A percentile compares a stretch with the other conserved stretches of the same genome.
These are phyloP conservation scores for Immersiella caudata DNA, from an alignment of 495 filamentous ascomycete species.

Conservation along the genomic window DNA sequence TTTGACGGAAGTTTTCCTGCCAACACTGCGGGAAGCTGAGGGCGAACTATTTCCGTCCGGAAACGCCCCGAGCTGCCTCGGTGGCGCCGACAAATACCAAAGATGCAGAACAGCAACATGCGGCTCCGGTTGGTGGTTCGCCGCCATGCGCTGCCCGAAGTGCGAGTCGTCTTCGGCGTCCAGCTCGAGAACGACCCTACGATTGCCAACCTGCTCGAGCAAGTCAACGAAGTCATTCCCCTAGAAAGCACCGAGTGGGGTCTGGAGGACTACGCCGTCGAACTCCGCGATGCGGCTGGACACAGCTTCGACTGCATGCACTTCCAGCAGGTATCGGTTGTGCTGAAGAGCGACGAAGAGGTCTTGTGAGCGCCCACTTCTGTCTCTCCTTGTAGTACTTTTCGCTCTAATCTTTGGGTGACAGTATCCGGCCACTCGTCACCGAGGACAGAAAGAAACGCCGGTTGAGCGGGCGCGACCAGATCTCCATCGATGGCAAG, in stretches of 20 bases:
- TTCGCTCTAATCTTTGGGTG: conserved; percentile 8
- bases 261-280: conserved; percentile 89
- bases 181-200: conserved; percentile 62
- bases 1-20: neutral
- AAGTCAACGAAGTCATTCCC: conserved; percentile 80
- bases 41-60: neutral
- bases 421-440: conserved; percentile 79
- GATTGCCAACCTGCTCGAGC: conserved; percentile 78
- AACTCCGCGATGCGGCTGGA: conserved; percentile 58
- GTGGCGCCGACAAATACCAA: neutral
- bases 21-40: neutral
- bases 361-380: conserved; percentile 69
- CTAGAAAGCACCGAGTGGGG: conserved; percentile 85
- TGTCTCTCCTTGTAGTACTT: neutral
- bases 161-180: conserved; percentile 73
- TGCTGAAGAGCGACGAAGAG: conserved; percentile 83
- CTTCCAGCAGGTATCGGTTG: conserved; percentile 69
- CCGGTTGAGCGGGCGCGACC: conserved; percentile 75
- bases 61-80: conserved; percentile 1
- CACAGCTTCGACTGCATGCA: conserved; percentile 86
- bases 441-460: conserved; percentile 73
- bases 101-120: conserved; percentile 53
- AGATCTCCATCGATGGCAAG: conserved; percentile 78
- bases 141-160: conserved; percentile 77
- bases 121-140: conserved; percentile 81